phyloP scores from a whole-genome alignment of 2,329 filamentous ascomycete genomes.

The Atkinsonella texensis region DNA sequence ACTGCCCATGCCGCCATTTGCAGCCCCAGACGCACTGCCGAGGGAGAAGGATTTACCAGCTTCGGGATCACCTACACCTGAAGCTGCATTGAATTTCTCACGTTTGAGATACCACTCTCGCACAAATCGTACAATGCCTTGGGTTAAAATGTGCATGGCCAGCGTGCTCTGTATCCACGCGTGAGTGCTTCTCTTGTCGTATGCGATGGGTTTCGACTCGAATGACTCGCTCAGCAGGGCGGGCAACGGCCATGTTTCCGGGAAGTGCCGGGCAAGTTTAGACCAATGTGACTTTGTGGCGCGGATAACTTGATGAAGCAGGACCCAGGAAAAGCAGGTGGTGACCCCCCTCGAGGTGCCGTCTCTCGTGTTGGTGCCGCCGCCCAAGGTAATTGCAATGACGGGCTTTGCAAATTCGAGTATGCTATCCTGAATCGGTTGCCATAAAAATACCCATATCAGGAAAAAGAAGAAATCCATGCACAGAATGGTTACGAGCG shows the following conservation, averaged over 20 bases:
- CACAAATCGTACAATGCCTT: conserved; percentile 59
- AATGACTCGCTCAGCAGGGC: conserved; percentile 35
- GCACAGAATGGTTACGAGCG: conserved; percentile 69
- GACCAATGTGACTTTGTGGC: conserved; percentile 38
- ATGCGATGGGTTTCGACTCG: conserved; percentile 27
- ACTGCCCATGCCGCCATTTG: conserved; percentile 10
- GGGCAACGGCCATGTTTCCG: conserved; percentile 33
- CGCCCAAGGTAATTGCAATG: conserved; percentile 81
- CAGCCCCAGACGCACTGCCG: conserved; percentile 5
- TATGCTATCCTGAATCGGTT: conserved; percentile 74
- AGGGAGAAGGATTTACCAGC: conserved; percentile 38
- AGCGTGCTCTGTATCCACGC: conserved; percentile 57
- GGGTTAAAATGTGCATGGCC: conserved; percentile 63
- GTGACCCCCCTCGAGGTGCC: conserved; percentile 61
- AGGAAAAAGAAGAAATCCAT: conserved; percentile 75
- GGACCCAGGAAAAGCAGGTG: conserved; percentile 57
- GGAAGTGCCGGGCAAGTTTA: conserved; percentile 32
- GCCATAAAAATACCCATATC: conserved; percentile 80
- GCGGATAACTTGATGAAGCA: conserved; percentile 39
- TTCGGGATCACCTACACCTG: conserved; percentile 48
- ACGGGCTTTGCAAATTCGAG: conserved; percentile 87
- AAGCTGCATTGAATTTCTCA: conserved; percentile 40
- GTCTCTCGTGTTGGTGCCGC: conserved; percentile 58
- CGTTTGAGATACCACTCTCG: conserved; percentile 55
- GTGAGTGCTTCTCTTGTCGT: conserved; percentile 47